A percentile compares a stretch with the other conserved stretches of the same genome.
Evolutionary conservation across 2,329 filamentous ascomycete species (phyloP).

Genomic region (Teratosphaeria viscida): DNA sequence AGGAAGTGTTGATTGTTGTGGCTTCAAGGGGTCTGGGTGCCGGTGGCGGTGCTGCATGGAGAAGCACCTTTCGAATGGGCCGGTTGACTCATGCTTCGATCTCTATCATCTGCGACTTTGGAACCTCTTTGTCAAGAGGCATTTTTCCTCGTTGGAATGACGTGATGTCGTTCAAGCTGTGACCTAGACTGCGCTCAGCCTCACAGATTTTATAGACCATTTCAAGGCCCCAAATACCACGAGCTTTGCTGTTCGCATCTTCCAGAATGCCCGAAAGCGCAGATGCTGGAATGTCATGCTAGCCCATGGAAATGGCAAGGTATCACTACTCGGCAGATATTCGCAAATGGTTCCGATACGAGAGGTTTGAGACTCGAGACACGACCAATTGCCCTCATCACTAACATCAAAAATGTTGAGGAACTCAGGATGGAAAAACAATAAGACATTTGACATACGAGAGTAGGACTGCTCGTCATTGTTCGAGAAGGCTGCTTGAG

Average conservation of each 20-base stretch:
- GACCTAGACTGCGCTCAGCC: no score
- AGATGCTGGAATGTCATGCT: neutral
- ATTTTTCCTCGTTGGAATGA: no score
- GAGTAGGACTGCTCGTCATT: neutral
- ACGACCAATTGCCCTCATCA: neutral
- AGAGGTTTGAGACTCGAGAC: neutral
- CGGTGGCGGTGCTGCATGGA: no score
- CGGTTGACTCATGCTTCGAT: no score
- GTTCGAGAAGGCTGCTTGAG: neutral
- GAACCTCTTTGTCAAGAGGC: no score
- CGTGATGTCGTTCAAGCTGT: no score
- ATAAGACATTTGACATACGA: neutral
- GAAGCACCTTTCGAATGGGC: no score
- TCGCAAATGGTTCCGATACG: neutral
- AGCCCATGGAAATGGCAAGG: neutral
- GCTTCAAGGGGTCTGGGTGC: neutral
- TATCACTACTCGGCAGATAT: neutral
- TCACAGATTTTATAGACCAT: no score
- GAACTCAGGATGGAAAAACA: neutral
- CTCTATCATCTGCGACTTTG: no score
- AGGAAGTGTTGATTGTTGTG: constrained; percentile 11
- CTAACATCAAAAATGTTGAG: neutral
- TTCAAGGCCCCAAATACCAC: no score
- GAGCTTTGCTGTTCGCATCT: no score
- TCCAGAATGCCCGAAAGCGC: no score